Evolutionary conservation across 208 protist genomes (phyloP), one percentile per base, ranked within the genome.

Genomic region (Novymonas esmeraldas): DNA sequence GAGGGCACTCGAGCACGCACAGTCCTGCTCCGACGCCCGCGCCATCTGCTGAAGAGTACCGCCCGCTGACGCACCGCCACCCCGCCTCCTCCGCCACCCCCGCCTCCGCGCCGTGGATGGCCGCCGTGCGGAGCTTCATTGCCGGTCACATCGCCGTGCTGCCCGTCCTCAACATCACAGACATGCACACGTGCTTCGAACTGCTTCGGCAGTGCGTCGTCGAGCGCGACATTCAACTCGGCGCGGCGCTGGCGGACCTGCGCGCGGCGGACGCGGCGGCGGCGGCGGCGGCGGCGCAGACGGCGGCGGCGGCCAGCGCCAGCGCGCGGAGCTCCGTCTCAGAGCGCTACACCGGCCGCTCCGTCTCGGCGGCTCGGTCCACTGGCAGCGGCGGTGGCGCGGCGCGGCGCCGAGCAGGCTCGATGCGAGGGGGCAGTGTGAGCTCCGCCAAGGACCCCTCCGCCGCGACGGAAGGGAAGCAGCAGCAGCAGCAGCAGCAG

Each of bases 131-230:
- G 18, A 65, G 66, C n/a, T 98, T 92, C 52, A 36, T 96, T 4
- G 64, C 78, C 16, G 93, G 92, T 11, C 67, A 71, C 44, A 45
- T 80, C 2, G 70, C 94, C 16, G 77, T 79, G 22, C 48, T 98
- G 4, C 79, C 84, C 24, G 70, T 98, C 22, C 52, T 46, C 14
- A 85, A 77, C 50, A 60, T 97, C 54, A 66, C 87, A n/a, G 91
- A 97, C 33, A 88, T 98, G 81, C 66, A 89, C 54, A 87, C 92
- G 31, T 86, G 86, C 70, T 96, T 97, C 50, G 51, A 63, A 20
- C 64, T 83, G n/a, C 86, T 97, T 64, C 87, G 83, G 9, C 66
- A 72, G 14, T 28, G 81, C 16, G 33, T 90, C 3, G 63, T 64
- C 54, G 61, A 87, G 48, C 54, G 63, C 14, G 84, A 86, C 14